Percentiles rank a stretch among this genome's conserved stretches.
Conservation (phyloP, 2,329 filamentous ascomycete species). For the Aspergillus udagawae region DNA sequence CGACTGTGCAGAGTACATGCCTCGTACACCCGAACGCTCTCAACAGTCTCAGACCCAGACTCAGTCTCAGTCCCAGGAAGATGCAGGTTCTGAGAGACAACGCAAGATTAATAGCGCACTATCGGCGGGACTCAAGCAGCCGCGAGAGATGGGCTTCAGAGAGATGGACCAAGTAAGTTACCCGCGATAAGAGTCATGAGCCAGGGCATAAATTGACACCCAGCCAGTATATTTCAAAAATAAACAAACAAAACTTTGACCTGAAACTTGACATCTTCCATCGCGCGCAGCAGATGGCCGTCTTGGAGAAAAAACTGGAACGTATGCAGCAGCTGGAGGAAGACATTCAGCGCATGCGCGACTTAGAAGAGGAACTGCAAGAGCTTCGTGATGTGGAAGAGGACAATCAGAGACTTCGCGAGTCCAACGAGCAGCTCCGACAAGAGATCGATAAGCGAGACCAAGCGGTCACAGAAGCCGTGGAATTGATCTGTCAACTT, state of each 20-base stretch:
- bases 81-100: conserved; percentile 33
- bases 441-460: conserved; percentile 38
- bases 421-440: conserved; percentile 36
- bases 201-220: conserved; percentile 11
- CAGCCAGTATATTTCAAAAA: conserved; percentile 39
- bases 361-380: conserved; percentile 32
- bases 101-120: conserved; percentile 27
- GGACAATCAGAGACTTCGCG: conserved; percentile 33
- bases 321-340: conserved; percentile 36
- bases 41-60: conserved; percentile 15
- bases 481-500: conserved; percentile 41
- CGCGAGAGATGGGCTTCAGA: conserved; percentile 39
- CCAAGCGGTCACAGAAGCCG: conserved; percentile 41
- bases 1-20: conserved; percentile 18
- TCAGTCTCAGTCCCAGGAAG: conserved; percentile 26
- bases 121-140: conserved; percentile 29
- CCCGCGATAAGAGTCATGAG: not conserved
- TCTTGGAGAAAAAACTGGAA: conserved; percentile 35
- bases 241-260: conserved; percentile 43
- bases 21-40: conserved; percentile 23
- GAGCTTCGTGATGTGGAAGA: conserved; percentile 35
- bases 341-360: conserved; percentile 27
- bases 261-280: conserved; percentile 42
- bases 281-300: conserved; percentile 33
- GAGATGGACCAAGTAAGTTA: conserved; percentile 40